phyloP scores from a whole-genome alignment of 805 yeast species.

The Barnettozyma salicaria region DNA sequence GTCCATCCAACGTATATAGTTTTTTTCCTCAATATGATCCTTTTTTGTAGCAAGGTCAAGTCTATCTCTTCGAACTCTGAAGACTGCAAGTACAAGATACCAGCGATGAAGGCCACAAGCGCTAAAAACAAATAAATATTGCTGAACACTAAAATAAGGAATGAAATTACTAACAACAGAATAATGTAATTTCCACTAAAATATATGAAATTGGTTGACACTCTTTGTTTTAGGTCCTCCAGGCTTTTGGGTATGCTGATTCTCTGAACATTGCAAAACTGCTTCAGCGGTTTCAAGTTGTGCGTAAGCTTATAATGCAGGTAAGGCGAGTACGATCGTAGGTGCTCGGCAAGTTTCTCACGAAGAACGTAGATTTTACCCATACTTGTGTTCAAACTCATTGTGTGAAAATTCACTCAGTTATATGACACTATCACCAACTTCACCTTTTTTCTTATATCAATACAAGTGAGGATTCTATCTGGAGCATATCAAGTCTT shows the following conservation, averaged over 20 bases:
- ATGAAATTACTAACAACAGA: slow-evolving; percentile 4
- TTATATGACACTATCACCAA: too few species aligned
- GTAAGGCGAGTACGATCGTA: slow-evolving; percentile 13
- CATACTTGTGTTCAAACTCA: background rate
- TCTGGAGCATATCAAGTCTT: too few species aligned
- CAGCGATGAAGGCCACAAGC: slow-evolving; percentile 1
- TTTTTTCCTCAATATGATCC: slow-evolving; percentile 3
- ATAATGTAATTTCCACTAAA: slow-evolving; percentile 16
- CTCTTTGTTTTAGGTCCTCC: slow-evolving; percentile 7
- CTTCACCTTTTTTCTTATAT: too few species aligned
- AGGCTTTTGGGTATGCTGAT: slow-evolving; percentile 5
- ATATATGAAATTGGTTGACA: slow-evolving; percentile 8
- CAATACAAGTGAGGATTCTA: too few species aligned
- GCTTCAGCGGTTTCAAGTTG: slow-evolving; percentile 12
- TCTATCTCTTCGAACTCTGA: slow-evolving; percentile 5
- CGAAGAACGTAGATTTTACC: background rate
- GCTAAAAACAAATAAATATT: slow-evolving; percentile 11
- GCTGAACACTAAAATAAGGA: slow-evolving; percentile 8
- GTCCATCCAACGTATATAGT: background rate
- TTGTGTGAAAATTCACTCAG: too few species aligned
- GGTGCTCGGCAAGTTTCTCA: slow-evolving; percentile 1
- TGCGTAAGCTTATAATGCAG: slow-evolving; percentile 16
- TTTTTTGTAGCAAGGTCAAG: background rate
- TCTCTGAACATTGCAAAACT: slow-evolving; percentile 11
- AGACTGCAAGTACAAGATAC: slow-evolving; percentile 5